Evolutionary conservation across 495 filamentous ascomycete genomes (phyloP).

Genomic region (Daldinia concentrica): DNA sequence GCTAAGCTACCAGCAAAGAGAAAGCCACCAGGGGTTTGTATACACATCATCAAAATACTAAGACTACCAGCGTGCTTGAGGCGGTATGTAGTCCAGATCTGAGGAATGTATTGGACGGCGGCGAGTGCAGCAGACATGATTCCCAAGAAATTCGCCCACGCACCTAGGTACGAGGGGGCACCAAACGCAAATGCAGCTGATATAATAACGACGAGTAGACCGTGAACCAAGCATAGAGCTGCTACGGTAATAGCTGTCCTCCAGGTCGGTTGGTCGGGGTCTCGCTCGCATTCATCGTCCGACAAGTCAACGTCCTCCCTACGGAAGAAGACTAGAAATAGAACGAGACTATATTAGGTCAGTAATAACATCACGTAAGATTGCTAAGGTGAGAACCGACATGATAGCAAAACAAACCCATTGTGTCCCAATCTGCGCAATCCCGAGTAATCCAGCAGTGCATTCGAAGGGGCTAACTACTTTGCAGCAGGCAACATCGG

Average conservation of each 20-base stretch:
- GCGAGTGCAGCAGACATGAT: slow-evolving; percentile 80
- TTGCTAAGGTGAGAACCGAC: slow-evolving; percentile 60
- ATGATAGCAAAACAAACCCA: slow-evolving; percentile 92
- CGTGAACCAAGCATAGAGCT: slow-evolving; percentile 73
- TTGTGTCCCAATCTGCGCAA: slow-evolving; percentile 88
- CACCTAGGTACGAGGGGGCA: slow-evolving; percentile 65
- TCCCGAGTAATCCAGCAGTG: slow-evolving; percentile 82
- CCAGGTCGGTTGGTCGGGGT: slow-evolving; percentile 66
- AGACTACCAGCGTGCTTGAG: slow-evolving; percentile 86
- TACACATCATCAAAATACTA: slow-evolving; percentile 98
- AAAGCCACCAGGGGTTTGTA: slow-evolving; percentile 92
- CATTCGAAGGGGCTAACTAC: slow-evolving; percentile 83
- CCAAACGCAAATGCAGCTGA: slow-evolving; percentile 68
- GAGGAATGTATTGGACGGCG: slow-evolving; percentile 89
- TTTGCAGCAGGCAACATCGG: slow-evolving; percentile 84
- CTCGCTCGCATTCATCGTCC: slow-evolving; percentile 50
- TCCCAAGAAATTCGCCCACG: slow-evolving; percentile 87
- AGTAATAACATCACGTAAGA: neutral
- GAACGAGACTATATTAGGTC: slow-evolving; percentile 66
- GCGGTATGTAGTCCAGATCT: slow-evolving; percentile 89
- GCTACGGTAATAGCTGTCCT: slow-evolving; percentile 79
- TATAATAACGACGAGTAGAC: slow-evolving; percentile 71
- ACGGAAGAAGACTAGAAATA: slow-evolving; percentile 86
- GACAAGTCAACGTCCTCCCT: slow-evolving; percentile 67
- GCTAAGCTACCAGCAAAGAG: slow-evolving; percentile 88